phyloP scores from a whole-genome alignment of 2,329 filamentous ascomycete genomes.

The Zalaria obscura region DNA sequence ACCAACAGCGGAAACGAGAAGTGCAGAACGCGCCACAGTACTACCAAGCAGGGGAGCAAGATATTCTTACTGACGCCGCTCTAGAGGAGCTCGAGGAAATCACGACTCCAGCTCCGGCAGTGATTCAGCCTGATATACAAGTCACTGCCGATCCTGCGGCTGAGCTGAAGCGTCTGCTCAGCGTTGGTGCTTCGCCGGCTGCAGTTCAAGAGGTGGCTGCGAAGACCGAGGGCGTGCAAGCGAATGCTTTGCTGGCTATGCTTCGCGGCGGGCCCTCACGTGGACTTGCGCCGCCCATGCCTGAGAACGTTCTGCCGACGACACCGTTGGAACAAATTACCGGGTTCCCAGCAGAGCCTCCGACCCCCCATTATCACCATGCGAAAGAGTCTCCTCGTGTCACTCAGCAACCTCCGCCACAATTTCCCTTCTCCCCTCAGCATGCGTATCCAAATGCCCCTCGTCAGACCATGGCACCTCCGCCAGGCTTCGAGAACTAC shows the following conservation, averaged over 20 bases:
- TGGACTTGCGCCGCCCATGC: slow-evolving; percentile 10
- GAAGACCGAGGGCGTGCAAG: slow-evolving; percentile 23
- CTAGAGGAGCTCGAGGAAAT: slow-evolving; percentile 4
- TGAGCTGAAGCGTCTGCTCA: slow-evolving; percentile 38
- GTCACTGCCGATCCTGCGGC: slow-evolving; percentile 9
- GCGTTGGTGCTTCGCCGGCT: slow-evolving; percentile 24
- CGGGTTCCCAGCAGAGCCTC: slow-evolving; percentile 36
- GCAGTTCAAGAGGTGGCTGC: slow-evolving; percentile 4
- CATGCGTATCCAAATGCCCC: slow-evolving; percentile 4
- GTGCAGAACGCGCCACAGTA: slow-evolving; percentile 3
- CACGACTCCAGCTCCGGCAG: not conserved
- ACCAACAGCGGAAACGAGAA: slow-evolving; percentile 67
- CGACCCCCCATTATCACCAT: slow-evolving; percentile 41
- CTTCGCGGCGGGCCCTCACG: slow-evolving; percentile 28
- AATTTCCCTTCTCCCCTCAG: slow-evolving; percentile 30
- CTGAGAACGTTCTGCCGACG: slow-evolving; percentile 12
- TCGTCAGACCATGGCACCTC: too few relatives aligned
- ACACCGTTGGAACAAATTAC: slow-evolving; percentile 40
- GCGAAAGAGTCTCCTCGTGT: slow-evolving; percentile 27
- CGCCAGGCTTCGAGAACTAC: too few relatives aligned
- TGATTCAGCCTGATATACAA: slow-evolving; percentile 3
- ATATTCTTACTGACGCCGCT: slow-evolving; percentile 6
- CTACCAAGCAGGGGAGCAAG: slow-evolving; percentile 6
- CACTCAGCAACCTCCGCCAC: slow-evolving; percentile 33
- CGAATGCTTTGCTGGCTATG: slow-evolving; percentile 42